phyloP scores from a whole-genome alignment of 345 rosid species.

The Passiflora organensis region DNA sequence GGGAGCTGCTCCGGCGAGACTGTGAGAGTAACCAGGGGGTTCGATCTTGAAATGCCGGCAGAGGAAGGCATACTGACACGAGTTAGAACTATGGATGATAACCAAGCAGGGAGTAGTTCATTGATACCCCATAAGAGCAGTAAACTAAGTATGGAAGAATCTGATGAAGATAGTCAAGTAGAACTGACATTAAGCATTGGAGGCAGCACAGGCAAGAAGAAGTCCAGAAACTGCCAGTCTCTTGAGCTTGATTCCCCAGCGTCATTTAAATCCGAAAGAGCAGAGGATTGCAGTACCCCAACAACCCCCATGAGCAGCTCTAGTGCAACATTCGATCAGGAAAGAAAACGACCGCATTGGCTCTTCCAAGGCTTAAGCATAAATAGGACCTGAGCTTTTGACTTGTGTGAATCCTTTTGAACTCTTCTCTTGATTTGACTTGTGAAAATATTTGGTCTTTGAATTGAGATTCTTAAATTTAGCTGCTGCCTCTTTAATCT shows the following conservation, averaged over 20 bases:
- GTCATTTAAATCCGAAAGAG: slow-evolving; percentile 28
- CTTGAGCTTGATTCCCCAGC: slow-evolving; percentile 25
- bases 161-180: slow-evolving; percentile 43
- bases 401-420: slow-evolving; percentile 11
- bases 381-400: too few relatives aligned
- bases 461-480: slow-evolving; percentile 17
- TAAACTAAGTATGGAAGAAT: slow-evolving; percentile 17
- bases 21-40: slow-evolving; percentile 21
- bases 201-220: slow-evolving; percentile 27
- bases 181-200: slow-evolving; percentile 77
- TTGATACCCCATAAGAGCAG: slow-evolving; percentile 2
- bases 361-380: slow-evolving; percentile 56
- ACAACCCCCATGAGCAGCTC: slow-evolving; percentile 56
- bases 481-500: slow-evolving; percentile 12
- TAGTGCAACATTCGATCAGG: slow-evolving; percentile 50
- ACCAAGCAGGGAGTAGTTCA: slow-evolving; percentile 30
- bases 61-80: slow-evolving; percentile 31
- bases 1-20: slow-evolving; percentile 44
- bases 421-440: slow-evolving; percentile 8
- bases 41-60: slow-evolving; percentile 46
- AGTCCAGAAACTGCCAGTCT: slow-evolving; percentile 4
- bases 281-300: slow-evolving; percentile 43
- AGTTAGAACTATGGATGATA: slow-evolving; percentile 23
- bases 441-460: slow-evolving; percentile 17
- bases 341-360: slow-evolving; percentile 65